Evolutionary conservation across 1,139 yeast genomes (phyloP).

Genomic region (Debaryomycetaceae sp.): DNA sequence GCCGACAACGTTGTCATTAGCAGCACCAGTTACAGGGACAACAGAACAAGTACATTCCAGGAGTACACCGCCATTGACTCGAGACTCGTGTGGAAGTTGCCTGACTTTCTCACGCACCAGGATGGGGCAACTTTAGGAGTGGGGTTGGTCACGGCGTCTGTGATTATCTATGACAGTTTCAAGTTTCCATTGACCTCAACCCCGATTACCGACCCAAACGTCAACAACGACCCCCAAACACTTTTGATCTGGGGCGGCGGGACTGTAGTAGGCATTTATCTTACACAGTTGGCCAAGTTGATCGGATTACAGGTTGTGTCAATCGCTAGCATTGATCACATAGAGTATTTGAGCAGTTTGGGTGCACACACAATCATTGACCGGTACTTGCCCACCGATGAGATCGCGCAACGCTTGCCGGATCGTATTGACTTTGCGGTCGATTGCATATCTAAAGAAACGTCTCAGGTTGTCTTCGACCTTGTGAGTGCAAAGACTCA

Average conservation of each 20-base stretch:
- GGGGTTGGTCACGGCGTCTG: slow-evolving; percentile 43
- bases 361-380: slow-evolving; percentile 41
- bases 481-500: slow-evolving; percentile 17
- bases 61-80: slow-evolving; percentile 41
- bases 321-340: slow-evolving; percentile 32
- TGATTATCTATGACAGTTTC: slow-evolving; percentile 31
- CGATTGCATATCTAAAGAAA: slow-evolving; percentile 42
- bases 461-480: slow-evolving; percentile 27
- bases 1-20: slow-evolving; percentile 38
- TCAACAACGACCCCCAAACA: slow-evolving; percentile 13
- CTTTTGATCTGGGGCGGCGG: slow-evolving; percentile 47
- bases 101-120: slow-evolving; percentile 23
- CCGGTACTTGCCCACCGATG: slow-evolving; percentile 22
- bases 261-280: slow-evolving; percentile 41
- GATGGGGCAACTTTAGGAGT: slow-evolving; percentile 47
- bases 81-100: slow-evolving; percentile 39
- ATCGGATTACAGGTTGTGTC: slow-evolving; percentile 37
- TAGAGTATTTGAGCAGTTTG: slow-evolving; percentile 22
- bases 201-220: slow-evolving; percentile 3
- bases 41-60: slow-evolving; percentile 45
- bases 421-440: slow-evolving; percentile 27
- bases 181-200: slow-evolving; percentile 12
- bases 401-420: slow-evolving; percentile 12
- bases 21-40: slow-evolving; percentile 43
- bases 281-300: slow-evolving; percentile 37